These are phyloP conservation scores for Peronospora belbahrii DNA, from an alignment of 352 stramenopile genomes.

Conservation along the genomic window DNA sequence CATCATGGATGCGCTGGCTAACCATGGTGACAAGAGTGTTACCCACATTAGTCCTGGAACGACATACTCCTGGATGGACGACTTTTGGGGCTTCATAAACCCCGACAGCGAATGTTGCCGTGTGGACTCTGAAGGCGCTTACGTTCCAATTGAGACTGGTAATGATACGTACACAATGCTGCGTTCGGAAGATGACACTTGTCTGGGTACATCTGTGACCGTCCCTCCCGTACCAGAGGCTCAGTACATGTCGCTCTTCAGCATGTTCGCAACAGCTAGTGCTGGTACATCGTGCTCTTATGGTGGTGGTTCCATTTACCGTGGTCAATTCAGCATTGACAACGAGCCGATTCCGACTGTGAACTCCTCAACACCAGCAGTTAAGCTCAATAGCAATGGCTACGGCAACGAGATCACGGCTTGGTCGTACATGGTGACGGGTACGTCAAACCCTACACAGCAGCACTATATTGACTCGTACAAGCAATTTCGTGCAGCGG, in stretches of 20 bases:
- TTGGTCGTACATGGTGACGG: constrained; percentile 57
- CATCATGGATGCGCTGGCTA: constrained; percentile 46
- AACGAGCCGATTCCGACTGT: constrained; percentile 44
- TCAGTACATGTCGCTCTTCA: constrained; percentile 67
- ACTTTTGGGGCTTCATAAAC: constrained; percentile 58
- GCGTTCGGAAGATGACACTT: constrained; percentile 30
- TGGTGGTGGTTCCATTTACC: constrained; percentile 60
- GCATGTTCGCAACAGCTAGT: constrained; percentile 60
- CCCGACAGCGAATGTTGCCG: constrained; percentile 54
- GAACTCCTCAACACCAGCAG: constrained; percentile 27
- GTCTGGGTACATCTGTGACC: constrained; percentile 27
- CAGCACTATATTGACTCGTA: constrained; percentile 55
- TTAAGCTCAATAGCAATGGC: constrained; percentile 44
- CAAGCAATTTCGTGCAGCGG: constrained; percentile 41
- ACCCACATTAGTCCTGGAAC: constrained; percentile 49
- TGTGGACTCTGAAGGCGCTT: constrained; percentile 34
- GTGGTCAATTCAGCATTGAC: constrained; percentile 57
- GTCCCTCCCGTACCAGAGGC: constrained; percentile 38
- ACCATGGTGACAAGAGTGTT: constrained; percentile 31
- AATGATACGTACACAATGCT: constrained; percentile 41
- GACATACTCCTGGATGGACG: constrained; percentile 64
- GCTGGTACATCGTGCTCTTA: constrained; percentile 53
- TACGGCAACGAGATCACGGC: constrained; percentile 50
- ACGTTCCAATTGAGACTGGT: constrained; percentile 37
- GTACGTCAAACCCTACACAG: constrained; percentile 47